These are phyloP conservation scores for Russula sp. DNA, from an alignment of 768 basidiomycete genomes.

Conservation along the genomic window DNA sequence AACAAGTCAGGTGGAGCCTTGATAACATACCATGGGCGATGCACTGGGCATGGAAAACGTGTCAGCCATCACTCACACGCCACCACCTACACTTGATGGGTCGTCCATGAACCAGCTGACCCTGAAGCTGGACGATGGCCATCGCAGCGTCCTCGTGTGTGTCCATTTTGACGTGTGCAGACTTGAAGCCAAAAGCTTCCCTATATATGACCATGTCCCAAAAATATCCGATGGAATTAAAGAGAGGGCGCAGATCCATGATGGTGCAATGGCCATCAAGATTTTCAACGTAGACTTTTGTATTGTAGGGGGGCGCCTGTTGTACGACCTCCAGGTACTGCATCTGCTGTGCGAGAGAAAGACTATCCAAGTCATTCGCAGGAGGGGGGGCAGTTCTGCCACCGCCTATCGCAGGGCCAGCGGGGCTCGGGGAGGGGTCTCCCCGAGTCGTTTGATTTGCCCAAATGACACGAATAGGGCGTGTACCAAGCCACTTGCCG, in stretches of 20 bases:
- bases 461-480: conserved; percentile 99
- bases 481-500: conserved; percentile 96
- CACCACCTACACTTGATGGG: conserved; percentile 99
- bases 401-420: conserved; percentile 23
- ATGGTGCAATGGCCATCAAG: conserved; percentile 96
- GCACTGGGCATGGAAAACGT: conserved; percentile 49
- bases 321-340: conserved; percentile 88
- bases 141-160: conserved; percentile 97
- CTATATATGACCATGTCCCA: conserved; percentile 99
- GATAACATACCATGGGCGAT: conserved; percentile 59
- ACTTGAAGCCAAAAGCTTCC: conserved; percentile 96
- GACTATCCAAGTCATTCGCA: conserved; percentile 84
- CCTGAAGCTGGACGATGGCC: conserved; percentile 95
- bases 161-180: conserved; percentile 97
- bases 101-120: conserved; percentile 93
- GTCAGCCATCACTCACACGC: conserved; percentile 82
- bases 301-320: conserved; percentile 91
- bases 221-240: conserved; percentile 97
- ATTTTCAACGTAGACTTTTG: conserved; percentile 98
- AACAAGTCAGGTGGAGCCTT: conserved; percentile 1
- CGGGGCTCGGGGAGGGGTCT: conserved; percentile 22
- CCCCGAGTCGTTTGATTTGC: conserved; percentile 99
- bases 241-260: conserved; percentile 93
- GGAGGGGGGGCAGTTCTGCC: conserved; percentile 71
- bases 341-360: conserved; percentile 85